A percentile compares a stretch with the other conserved stretches of the same genome.
Evolutionary conservation across 345 rosid species (phyloP).

Genomic region (Mallotus nudiflorus): DNA sequence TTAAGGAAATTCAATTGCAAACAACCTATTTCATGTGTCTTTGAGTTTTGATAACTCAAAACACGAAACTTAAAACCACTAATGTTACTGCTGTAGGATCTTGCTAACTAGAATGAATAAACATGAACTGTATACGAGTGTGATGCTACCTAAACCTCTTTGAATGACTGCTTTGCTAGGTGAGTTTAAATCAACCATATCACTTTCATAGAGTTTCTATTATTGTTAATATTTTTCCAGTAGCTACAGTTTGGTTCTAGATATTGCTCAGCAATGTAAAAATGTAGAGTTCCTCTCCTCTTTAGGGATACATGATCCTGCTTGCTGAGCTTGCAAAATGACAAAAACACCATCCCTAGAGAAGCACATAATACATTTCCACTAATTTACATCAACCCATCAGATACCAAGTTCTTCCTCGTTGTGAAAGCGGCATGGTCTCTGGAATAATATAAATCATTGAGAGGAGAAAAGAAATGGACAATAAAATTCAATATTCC

Average conservation of each 20-base stretch:
- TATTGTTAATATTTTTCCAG: background rate
- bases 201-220: background rate
- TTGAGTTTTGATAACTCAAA: background rate
- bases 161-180: background rate
- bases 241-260: background rate
- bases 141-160: background rate
- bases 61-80: background rate
- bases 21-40: background rate
- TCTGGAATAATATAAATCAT: background rate
- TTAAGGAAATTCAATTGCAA: background rate
- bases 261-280: background rate
- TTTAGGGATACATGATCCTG: background rate
- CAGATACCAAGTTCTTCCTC: background rate
- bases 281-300: background rate
- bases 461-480: background rate
- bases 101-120: background rate
- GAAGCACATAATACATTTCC: background rate
- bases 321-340: background rate
- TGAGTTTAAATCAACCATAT: background rate
- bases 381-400: background rate
- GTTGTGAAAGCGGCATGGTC: background rate
- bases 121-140: background rate
- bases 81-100: background rate
- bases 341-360: background rate
- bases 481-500: slow-evolving; percentile 7